Evolutionary conservation across 768 basidiomycete species (phyloP).

Genomic region (Crepidotus variabilis): DNA sequence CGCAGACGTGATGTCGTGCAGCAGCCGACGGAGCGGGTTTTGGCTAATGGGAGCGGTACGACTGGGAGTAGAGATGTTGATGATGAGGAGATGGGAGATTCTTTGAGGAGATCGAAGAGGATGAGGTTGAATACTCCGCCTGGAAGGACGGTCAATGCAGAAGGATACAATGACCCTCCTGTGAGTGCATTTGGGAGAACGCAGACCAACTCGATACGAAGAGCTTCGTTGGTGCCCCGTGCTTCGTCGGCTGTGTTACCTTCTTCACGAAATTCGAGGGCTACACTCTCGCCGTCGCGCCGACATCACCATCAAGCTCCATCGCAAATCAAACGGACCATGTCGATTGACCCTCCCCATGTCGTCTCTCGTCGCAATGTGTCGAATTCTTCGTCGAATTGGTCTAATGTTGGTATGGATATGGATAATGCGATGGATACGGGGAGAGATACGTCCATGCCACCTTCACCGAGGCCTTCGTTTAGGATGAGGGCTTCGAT

Average conservation of each 20-base stretch:
- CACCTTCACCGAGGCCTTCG: constrained; percentile 42
- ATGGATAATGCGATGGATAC: constrained; percentile 37
- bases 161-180: constrained; percentile 53
- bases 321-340: constrained; percentile 47
- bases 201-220: constrained; percentile 20
- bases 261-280: constrained; percentile 27
- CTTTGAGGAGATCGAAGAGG: constrained; percentile 42
- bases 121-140: constrained; percentile 51
- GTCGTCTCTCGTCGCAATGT: constrained; percentile 34
- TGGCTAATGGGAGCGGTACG: neutral
- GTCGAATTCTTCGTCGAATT: constrained; percentile 27
- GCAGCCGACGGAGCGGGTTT: constrained; percentile 22
- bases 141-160: constrained; percentile 17
- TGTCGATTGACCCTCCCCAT: constrained; percentile 68
- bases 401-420: constrained; percentile 39
- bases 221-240: constrained; percentile 22
- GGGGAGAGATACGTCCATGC: constrained; percentile 41
- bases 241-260: constrained; percentile 23
- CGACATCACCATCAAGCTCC: constrained; percentile 27
- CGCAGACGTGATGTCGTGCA: constrained; percentile 41
- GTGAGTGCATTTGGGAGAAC: constrained; percentile 31
- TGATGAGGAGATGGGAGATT: constrained; percentile 29
- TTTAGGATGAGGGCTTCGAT: constrained; percentile 67
- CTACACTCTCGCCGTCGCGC: constrained; percentile 37
- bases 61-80: neutral